These are phyloP conservation scores for Parsonsia alboflavescens DNA, from an alignment of 257 asterid species.

Conservation along the genomic window DNA sequence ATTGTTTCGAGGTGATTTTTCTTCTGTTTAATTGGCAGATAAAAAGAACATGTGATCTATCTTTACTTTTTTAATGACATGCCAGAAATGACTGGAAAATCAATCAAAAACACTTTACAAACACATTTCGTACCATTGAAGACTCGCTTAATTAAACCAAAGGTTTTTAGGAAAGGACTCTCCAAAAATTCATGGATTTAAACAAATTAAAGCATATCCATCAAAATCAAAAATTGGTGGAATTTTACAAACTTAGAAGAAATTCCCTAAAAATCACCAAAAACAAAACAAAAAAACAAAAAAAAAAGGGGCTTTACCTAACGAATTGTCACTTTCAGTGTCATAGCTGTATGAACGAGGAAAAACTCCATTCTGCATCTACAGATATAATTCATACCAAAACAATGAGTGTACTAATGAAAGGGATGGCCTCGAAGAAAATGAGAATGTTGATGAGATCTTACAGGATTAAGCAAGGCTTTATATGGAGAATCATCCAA, in stretches of 20 bases:
- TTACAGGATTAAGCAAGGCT: conserved; percentile 91
- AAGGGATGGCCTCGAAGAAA: neutral
- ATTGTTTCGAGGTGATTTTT: neutral
- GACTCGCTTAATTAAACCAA: neutral
- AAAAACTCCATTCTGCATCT: conserved; percentile 74
- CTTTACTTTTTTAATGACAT: neutral
- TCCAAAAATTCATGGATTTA: neutral
- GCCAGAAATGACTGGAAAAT: neutral
- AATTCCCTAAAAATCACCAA: neutral
- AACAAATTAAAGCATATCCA: neutral
- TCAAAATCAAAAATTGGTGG: neutral
- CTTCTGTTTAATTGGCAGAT: neutral
- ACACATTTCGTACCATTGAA: neutral
- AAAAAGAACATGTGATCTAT: neutral
- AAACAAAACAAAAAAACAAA: too few relatives aligned
- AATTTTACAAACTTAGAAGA: neutral
- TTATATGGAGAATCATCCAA: conserved; percentile 97
- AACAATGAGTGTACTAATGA: neutral
- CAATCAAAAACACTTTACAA: neutral
- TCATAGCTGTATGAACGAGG: conserved; percentile 49
- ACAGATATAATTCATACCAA: conserved; percentile 8
- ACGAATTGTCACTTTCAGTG: conserved; percentile 47
- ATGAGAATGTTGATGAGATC: conserved; percentile 14
- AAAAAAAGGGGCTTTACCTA: conserved; percentile 37
- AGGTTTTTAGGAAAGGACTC: neutral